Base-by-base conservation (phyloP, 2,329 filamentous ascomycete genomes). In the Metarhizium sp. region DNA sequence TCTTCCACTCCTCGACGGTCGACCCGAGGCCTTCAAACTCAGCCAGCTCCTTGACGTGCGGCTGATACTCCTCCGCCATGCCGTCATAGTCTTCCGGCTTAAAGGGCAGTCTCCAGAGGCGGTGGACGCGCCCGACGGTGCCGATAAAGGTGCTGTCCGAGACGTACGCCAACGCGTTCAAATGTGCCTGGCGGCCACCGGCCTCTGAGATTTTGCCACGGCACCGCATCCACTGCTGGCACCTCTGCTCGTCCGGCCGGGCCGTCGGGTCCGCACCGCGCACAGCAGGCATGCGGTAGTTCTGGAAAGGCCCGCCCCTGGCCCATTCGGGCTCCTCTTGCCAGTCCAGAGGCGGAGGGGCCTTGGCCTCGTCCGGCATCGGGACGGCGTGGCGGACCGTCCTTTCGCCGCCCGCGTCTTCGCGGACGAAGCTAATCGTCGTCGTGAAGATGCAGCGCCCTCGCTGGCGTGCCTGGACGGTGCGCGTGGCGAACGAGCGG, bases 371-470 rank as follows among this genome's bases (percentile, higher is more conserved):
- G 3, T 64, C 59, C 0, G 87, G 85, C 66, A 87, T 76, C 16
- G 77, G 73, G 34, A 77, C 77, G 3, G 84, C 81, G 73, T 96
- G 91, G 55, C 82, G 71, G 4, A 94, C 78, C 67, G 69, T 73
- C 68, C 66, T 64, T 51, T 61, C 60, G 14, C 75, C 79, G 52
- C 78, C 81, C 59, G 77, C 80, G 58, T 77, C 79, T 64, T 86
- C 84, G 18, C 82, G 78, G 66, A 87, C 86, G 69, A 99, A 97
- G 59, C 88, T 94, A 72, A 95, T 84, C 6, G 92, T 99, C 2
- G 90, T 94, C 18, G 92, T 97, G 74, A 97, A 97, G 73, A 99
- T 97, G 66, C 88, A 88, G 58, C 84, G 83, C 10, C 92, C 94
- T 45, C 85, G 79, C 74, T 99, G 94, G 32, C 91, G 80, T 36